These are phyloP conservation scores for Puya raimondii DNA, from an alignment of 176 grass and related monocot species.

Conservation along the genomic window DNA sequence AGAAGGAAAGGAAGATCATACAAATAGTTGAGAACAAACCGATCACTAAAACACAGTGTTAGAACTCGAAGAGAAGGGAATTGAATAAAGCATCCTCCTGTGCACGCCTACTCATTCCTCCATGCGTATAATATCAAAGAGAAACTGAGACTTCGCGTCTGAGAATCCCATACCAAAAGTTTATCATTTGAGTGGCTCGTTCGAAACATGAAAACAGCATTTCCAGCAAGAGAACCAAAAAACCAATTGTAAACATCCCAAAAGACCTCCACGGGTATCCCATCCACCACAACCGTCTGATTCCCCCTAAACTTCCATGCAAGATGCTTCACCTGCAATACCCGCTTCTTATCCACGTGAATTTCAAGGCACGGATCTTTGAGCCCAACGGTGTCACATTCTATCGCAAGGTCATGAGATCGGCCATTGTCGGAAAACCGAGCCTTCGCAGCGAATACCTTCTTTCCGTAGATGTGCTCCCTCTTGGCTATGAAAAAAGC, in stretches of 20 bases:
- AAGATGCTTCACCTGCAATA: conserved; percentile 41
- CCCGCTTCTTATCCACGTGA: conserved; percentile 46
- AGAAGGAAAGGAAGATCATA: neutral
- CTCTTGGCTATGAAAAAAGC: conserved; percentile 42
- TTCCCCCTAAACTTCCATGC: conserved; percentile 64
- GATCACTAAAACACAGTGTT: neutral
- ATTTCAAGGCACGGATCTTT: conserved; percentile 56
- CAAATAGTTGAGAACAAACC: neutral
- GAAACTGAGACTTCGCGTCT: conserved; percentile 30
- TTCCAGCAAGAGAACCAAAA: conserved; percentile 26
- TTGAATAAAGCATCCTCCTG: conserved; percentile 18
- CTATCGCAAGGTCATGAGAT: conserved; percentile 36
- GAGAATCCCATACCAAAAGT: conserved; percentile 21
- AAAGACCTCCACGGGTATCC: conserved; percentile 44
- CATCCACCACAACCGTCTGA: conserved; percentile 37
- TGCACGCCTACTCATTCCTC: conserved; percentile 33
- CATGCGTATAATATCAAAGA: conserved; percentile 47
- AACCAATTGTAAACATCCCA: conserved; percentile 54
- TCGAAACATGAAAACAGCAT: conserved; percentile 48
- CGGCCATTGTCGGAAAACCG: conserved; percentile 31
- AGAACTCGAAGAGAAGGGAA: conserved; percentile 1
- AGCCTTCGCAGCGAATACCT: conserved; percentile 33
- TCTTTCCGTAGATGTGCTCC: conserved; percentile 46
- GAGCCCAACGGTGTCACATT: conserved; percentile 29
- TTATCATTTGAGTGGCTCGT: conserved; percentile 37